These are phyloP conservation scores for Phytopythium aichiense DNA, from an alignment of 352 stramenopile genomes.

Conservation along the genomic window DNA sequence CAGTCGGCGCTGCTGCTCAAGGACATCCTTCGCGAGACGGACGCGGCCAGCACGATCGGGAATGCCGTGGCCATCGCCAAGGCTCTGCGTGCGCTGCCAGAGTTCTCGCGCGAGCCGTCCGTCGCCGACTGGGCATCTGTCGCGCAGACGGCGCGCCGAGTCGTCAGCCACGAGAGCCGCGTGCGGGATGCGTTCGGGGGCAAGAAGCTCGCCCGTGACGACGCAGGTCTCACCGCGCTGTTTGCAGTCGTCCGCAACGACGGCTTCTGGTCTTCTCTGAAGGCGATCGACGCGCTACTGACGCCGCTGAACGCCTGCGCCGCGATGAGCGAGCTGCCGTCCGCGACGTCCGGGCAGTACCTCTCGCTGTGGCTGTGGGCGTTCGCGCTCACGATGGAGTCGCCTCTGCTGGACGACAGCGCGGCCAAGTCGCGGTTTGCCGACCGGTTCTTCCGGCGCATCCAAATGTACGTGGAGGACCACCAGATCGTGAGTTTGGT, in stretches of 20 bases:
- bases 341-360: conserved; percentile 24
- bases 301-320: conserved; percentile 23
- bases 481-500: conserved; percentile 31
- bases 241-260: conserved; percentile 15
- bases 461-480: conserved; percentile 30
- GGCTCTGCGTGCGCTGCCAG: background rate
- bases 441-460: conserved; percentile 19
- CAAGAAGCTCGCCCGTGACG: conserved; percentile 8
- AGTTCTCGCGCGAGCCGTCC: background rate
- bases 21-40: background rate
- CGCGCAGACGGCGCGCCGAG: conserved; percentile 21
- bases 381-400: conserved; percentile 21
- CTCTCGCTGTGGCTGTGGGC: conserved; percentile 33
- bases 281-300: conserved; percentile 18
- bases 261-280: conserved; percentile 18
- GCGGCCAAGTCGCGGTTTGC: conserved; percentile 12
- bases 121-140: background rate
- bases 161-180: conserved; percentile 12
- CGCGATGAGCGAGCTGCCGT: conserved; percentile 23
- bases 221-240: conserved; percentile 10
- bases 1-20: conserved; percentile 24
- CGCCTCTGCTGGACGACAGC: conserved; percentile 19
- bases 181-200: conserved; percentile 17
- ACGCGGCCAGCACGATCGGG: background rate
- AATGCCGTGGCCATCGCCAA: conserved; percentile 1